These are phyloP conservation scores for Boletus rubescentipes DNA, from an alignment of 768 basidiomycete genomes.

Conservation along the genomic window DNA sequence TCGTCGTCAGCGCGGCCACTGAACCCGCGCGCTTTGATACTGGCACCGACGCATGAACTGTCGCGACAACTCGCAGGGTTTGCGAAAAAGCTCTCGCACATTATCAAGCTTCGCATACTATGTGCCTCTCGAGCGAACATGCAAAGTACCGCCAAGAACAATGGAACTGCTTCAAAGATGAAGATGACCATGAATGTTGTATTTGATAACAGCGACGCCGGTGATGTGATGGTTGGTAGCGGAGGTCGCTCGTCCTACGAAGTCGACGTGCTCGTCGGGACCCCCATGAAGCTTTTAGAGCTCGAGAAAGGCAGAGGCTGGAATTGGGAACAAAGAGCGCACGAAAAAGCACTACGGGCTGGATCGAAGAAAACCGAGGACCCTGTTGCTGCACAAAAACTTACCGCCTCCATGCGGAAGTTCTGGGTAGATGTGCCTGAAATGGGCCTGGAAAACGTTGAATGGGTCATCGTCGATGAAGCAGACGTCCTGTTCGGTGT, in stretches of 20 bases:
- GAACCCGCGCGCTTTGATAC: constrained; percentile 74
- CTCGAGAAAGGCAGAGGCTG: constrained; percentile 55
- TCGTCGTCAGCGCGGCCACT: constrained; percentile 30
- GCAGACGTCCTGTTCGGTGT: constrained; percentile 87
- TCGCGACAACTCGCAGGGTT: constrained; percentile 74
- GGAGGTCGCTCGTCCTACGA: constrained; percentile 15
- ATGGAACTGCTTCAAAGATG: constrained; percentile 53
- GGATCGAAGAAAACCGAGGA: constrained; percentile 33
- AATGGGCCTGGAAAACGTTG: constrained; percentile 65
- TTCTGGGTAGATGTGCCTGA: constrained; percentile 50
- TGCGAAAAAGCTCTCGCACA: constrained; percentile 73
- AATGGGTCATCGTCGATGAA: constrained; percentile 91
- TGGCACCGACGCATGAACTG: constrained; percentile 90
- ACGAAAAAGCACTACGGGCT: constrained; percentile 23
- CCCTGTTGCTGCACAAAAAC: constrained; percentile 9
- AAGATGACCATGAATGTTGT: constrained; percentile 14
- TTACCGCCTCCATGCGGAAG: constrained; percentile 23
- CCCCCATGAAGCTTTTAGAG: constrained; percentile 62
- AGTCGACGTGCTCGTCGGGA: constrained; percentile 64
- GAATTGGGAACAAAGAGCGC: constrained; percentile 41
- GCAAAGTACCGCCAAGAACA: constrained; percentile 21
- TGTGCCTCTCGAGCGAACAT: constrained; percentile 67
- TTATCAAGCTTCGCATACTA: constrained; percentile 70
- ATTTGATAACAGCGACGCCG: constrained; percentile 24
- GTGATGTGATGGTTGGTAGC: constrained; percentile 30